phyloP scores from a whole-genome alignment of 2,329 filamentous ascomycete genomes.

The Talaromyces sp. region DNA sequence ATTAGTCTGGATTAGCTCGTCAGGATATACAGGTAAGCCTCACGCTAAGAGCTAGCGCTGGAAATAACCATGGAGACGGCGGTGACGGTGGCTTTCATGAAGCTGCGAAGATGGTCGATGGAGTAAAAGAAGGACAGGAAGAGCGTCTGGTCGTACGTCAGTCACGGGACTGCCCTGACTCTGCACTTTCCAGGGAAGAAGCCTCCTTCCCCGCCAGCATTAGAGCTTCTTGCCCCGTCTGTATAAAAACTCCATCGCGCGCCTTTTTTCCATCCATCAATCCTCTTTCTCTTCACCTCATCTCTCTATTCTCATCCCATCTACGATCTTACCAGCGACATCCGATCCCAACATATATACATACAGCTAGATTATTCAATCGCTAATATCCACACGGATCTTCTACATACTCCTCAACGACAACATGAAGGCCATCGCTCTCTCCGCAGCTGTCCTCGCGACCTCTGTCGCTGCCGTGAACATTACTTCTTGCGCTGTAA shows the following conservation, averaged over 20 bases:
- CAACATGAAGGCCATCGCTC: constrained; percentile 13
- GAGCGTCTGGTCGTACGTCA: not conserved
- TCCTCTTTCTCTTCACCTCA: not conserved
- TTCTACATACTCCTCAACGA: not conserved
- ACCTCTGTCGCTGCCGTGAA: constrained; percentile 10
- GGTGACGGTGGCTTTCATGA: not conserved
- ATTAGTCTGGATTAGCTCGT: not conserved
- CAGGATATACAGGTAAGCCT: not conserved
- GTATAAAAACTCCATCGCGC: not conserved
- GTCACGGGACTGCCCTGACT: constrained; percentile 3
- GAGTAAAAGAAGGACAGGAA: not conserved
- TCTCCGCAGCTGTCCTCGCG: constrained; percentile 11
- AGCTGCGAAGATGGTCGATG: not conserved
- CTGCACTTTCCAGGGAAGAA: not conserved
- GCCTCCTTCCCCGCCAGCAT: not conserved
- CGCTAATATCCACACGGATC: not conserved
- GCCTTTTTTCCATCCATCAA: not conserved
- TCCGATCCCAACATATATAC: constrained; percentile 2
- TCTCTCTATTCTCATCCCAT: not conserved
- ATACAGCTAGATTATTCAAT: not conserved
- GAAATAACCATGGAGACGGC: not conserved
- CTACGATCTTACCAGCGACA: not conserved
- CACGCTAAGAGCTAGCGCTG: not conserved
- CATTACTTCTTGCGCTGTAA: constrained; percentile 13
- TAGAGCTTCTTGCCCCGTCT: not conserved